Evolutionary conservation across 768 basidiomycete genomes (phyloP).

Genomic region (Fomitopsis pulvina): DNA sequence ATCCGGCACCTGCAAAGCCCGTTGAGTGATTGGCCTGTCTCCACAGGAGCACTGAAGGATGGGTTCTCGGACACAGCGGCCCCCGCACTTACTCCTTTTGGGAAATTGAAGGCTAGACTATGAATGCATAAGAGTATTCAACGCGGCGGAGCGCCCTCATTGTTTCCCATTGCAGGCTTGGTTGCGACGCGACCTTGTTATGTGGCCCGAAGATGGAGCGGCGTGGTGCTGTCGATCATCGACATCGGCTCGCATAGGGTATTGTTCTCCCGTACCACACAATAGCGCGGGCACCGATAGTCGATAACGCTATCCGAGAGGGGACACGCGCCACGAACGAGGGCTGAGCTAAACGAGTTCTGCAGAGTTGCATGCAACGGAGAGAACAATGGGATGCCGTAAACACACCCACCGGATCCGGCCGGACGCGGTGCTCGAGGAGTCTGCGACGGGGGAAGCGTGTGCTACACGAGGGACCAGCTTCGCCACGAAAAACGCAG

Average conservation of each 20-base stretch:
- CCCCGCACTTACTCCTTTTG: slow-evolving; percentile 2
- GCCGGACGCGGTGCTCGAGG: not conserved
- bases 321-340: not conserved
- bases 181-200: not conserved
- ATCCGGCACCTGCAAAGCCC: too few relatives aligned
- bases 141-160: not conserved
- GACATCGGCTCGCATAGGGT: not conserved
- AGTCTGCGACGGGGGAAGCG: not conserved
- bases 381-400: slow-evolving; percentile 6
- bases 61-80: not conserved
- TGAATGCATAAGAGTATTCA: not conserved
- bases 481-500: slow-evolving; percentile 2
- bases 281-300: not conserved
- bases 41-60: not conserved
- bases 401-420: slow-evolving; percentile 1
- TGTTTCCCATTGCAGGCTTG: not conserved
- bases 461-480: slow-evolving; percentile 5
- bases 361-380: not conserved
- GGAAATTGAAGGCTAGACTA: not conserved
- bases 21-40: not conserved
- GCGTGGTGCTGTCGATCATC: not conserved
- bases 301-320: not conserved
- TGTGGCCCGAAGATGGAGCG: not conserved
- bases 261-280: not conserved
- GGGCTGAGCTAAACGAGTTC: not conserved